Evolutionary conservation across 2,329 filamentous ascomycete genomes (phyloP).

Genomic region (Botrytis paeoniae): DNA sequence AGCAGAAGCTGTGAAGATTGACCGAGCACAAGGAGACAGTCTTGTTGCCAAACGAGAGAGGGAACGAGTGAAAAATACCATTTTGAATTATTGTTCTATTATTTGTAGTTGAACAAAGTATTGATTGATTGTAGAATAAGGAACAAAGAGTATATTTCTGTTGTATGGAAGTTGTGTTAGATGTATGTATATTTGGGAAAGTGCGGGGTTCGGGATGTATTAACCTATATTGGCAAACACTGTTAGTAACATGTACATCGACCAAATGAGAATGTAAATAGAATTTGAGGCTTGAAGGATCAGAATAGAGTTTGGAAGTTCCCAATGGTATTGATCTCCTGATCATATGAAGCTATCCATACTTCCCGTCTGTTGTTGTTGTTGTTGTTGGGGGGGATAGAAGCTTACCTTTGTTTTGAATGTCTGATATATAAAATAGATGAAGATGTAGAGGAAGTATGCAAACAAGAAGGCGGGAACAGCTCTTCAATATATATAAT

Average conservation of each 20-base stretch:
- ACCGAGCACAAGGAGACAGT: slow-evolving; percentile 21
- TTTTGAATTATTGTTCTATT: slow-evolving; percentile 41
- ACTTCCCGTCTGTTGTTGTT: background rate
- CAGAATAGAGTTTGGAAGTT: background rate
- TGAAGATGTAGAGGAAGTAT: background rate
- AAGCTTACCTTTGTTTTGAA: slow-evolving; percentile 5
- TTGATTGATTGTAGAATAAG: background rate
- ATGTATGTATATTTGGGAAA: background rate
- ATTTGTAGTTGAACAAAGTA: background rate
- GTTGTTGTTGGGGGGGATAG: background rate
- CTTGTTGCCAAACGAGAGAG: slow-evolving; percentile 32
- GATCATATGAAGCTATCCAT: background rate
- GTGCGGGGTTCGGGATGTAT: background rate
- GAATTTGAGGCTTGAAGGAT: background rate
- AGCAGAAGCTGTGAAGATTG: slow-evolving; percentile 24
- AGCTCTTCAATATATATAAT: slow-evolving; percentile 3
- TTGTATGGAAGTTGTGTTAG: background rate
- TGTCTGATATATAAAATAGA: background rate
- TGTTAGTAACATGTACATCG: background rate
- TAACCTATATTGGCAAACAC: background rate
- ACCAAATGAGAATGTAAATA: background rate
- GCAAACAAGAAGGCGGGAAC: background rate
- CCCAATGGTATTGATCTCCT: background rate
- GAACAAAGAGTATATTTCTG: slow-evolving; percentile 5
- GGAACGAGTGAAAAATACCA: slow-evolving; percentile 44